Percentiles rank a stretch among this genome's conserved stretches.
phyloP scores from a whole-genome alignment of 306 rosid genomes.

The Prunus mongolica region DNA sequence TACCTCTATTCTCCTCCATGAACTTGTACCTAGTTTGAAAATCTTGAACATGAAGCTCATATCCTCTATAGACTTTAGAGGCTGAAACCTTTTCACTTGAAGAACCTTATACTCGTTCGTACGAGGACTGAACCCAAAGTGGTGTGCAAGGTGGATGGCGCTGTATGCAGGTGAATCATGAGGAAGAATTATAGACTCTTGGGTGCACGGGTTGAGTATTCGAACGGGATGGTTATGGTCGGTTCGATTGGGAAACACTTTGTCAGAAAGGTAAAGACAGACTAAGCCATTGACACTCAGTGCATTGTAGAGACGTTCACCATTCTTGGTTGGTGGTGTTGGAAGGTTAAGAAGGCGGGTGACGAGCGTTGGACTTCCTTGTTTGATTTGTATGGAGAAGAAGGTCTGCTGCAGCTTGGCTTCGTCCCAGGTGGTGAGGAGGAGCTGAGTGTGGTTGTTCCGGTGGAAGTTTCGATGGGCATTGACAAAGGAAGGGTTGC shows the following conservation, averaged over 20 bases:
- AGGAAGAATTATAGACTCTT: not conserved
- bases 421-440: slow-evolving; percentile 2
- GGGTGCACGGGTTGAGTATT: not conserved
- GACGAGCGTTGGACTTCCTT: not conserved
- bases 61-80: not conserved
- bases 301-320: not conserved
- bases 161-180: not conserved
- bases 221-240: not conserved
- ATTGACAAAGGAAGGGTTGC: not conserved
- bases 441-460: no score
- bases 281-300: not conserved
- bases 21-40: not conserved
- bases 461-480: not conserved
- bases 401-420: not conserved
- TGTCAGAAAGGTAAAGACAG: not conserved
- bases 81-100: not conserved
- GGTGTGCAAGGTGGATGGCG: not conserved
- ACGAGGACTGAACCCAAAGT: not conserved
- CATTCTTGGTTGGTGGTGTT: not conserved
- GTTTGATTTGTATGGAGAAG: not conserved
- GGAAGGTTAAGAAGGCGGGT: not conserved
- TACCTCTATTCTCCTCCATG: not conserved
- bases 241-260: not conserved
- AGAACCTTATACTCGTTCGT: not conserved
- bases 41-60: not conserved